A percentile compares a stretch with the other conserved stretches of the same genome.
Conservation (phyloP, 169 alveolate genomes). For the Cryptosporidium viatorum region DNA sequence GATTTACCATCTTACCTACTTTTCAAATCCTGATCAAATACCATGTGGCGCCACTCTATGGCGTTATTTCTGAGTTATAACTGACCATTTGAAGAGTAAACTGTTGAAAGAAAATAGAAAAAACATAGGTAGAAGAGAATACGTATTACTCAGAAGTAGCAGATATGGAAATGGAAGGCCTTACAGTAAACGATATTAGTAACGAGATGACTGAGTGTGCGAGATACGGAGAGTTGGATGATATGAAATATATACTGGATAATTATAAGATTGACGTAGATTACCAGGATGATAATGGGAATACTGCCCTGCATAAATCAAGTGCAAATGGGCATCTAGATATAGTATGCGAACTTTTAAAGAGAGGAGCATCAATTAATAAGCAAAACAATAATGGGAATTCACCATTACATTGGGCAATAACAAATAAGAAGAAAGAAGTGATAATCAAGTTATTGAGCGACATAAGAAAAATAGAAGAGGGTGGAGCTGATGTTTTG, state of each 20-base stretch:
- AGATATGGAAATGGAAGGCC: not conserved
- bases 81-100: not conserved
- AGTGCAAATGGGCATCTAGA: slow-evolving; percentile 65
- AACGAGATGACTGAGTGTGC: slow-evolving; percentile 73
- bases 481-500: slow-evolving; percentile 70
- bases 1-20: not conserved
- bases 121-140: not conserved
- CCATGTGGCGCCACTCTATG: not conserved
- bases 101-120: not conserved
- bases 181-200: slow-evolving; percentile 37
- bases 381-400: slow-evolving; percentile 62
- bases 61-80: not conserved
- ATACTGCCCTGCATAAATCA: slow-evolving; percentile 68
- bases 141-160: not conserved
- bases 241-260: slow-evolving; percentile 23
- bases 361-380: slow-evolving; percentile 26
- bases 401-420: slow-evolving; percentile 71
- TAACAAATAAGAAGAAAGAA: slow-evolving; percentile 47
- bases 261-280: slow-evolving; percentile 28
- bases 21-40: not conserved
- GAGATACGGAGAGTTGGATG: slow-evolving; percentile 71
- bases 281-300: slow-evolving; percentile 54
- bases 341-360: slow-evolving; percentile 38
- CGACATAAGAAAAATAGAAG: slow-evolving; percentile 8
- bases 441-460: slow-evolving; percentile 11